A percentile compares a stretch with the other conserved stretches of the same genome.
phyloP scores from a whole-genome alignment of 2,329 filamentous ascomycete species.

The Nemania bipapillata region DNA sequence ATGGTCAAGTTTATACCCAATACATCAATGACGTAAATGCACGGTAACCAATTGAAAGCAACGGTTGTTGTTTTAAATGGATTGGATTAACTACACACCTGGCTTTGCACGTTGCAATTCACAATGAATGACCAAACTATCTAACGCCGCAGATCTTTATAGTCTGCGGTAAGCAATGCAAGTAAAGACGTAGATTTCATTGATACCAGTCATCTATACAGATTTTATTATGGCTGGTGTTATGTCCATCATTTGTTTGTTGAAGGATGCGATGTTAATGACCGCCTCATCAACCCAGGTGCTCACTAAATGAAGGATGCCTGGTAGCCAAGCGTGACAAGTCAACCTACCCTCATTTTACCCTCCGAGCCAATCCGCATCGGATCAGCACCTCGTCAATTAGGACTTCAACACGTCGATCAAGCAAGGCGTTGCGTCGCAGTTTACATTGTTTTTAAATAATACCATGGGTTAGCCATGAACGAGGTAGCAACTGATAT shows the following conservation, averaged over 20 bases:
- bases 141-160: neutral
- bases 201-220: conserved; percentile 3
- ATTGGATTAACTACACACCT: neutral
- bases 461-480: no score
- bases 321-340: no score
- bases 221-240: conserved; percentile 7
- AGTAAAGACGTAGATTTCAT: conserved; percentile 1
- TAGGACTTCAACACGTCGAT: no score
- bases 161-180: neutral
- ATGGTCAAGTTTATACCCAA: neutral
- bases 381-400: no score
- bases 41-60: neutral
- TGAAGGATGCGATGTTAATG: conserved; percentile 4
- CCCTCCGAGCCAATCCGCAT: no score
- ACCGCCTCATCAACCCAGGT: neutral
- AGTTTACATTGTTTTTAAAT: no score
- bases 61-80: neutral
- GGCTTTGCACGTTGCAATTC: neutral
- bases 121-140: neutral
- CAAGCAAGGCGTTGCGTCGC: no score
- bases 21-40: neutral
- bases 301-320: no score
- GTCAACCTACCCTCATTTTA: no score
- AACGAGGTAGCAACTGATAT: no score
- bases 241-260: conserved; percentile 11